These are phyloP conservation scores for Ramaria rubella DNA, from an alignment of 768 basidiomycete species.

Conservation along the genomic window DNA sequence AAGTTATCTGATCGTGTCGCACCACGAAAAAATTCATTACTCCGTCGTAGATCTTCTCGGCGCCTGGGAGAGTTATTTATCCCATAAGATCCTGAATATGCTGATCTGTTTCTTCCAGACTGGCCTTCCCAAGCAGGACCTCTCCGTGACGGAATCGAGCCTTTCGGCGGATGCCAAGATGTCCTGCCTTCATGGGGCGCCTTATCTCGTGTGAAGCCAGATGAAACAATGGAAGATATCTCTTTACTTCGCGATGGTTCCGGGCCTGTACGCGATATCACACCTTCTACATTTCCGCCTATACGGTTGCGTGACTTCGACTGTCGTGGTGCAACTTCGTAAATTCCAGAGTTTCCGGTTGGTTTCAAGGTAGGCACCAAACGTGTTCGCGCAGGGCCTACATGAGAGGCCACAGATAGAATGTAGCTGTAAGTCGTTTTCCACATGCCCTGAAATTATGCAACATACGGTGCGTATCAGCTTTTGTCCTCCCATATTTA, in stretches of 20 bases:
- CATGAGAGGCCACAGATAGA: background rate
- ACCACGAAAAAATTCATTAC: no score
- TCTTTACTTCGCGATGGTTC: background rate
- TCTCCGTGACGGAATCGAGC: background rate
- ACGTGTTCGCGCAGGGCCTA: background rate
- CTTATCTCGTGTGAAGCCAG: background rate
- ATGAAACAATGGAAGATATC: background rate
- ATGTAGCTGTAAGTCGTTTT: no score
- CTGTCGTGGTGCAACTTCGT: slow-evolving; percentile 3
- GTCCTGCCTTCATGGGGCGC: slow-evolving; percentile 5
- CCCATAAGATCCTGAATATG: no score
- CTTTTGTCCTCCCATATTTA: background rate
- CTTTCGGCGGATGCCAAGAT: background rate
- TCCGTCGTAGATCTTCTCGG: no score
- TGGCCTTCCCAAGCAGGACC: no score
- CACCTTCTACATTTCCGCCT: background rate
- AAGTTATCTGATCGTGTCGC: no score
- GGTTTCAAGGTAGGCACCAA: background rate
- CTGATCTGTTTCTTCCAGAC: no score
- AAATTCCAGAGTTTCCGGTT: background rate
- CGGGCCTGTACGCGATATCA: background rate
- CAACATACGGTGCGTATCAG: background rate
- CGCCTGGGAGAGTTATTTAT: no score
- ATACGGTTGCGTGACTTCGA: background rate
- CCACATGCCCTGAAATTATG: background rate